Evolutionary conservation across 495 filamentous ascomycete genomes (phyloP), one percentile per base, ranked within the genome.

Genomic region (Aspergillus cavernicola): DNA sequence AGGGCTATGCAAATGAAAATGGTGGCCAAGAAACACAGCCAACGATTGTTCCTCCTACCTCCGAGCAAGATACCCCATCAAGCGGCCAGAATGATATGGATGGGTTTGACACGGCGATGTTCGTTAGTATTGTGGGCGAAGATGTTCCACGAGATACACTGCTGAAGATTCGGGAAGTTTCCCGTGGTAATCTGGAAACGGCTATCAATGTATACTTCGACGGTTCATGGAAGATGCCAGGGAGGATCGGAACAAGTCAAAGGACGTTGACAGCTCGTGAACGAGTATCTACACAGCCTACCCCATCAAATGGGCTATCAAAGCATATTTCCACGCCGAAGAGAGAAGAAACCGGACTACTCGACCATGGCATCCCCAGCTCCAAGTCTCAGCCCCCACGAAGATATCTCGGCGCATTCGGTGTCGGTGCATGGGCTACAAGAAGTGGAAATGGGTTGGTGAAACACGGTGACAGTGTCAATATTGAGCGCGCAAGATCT

Each of bases 341-440:
- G 6, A 43, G 23, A 1, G 54, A 50, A 0, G 47, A 52, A 18
- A 37, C 38, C 18, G 38, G 36, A 1, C 33, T 52, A 13, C 10
- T 35, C 0, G 59, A 64, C 4, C 11, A 41, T 45, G 19, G 6
- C 37, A 39, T 31, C 59, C 60, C n/a, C n/a, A n/a, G 57, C 18
- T n/a, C 54, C 53, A 59, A 28, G 80, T 83, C 52, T 9, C 67
- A 70, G 68, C 86, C 88, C 0, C 58, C 77, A 3, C 76, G 72
- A 49, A 78, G 95, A 62, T 98, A 96, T 63, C 77, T 97, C 41
- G 93, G 93, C 23, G 88, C 89, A 0, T 95, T 97, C 70, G 93
- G 95, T 13, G 92, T 89, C 6, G 88, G 83, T 26, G 92, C 84
- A 7, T 98, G 93, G 93, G 81, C 89, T 35, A 97, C 93, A n/a